Evolutionary conservation across 2,329 filamentous ascomycete species (phyloP), one percentile per base, ranked within the genome.

Genomic region (Neophaeococcomyces aloes): DNA sequence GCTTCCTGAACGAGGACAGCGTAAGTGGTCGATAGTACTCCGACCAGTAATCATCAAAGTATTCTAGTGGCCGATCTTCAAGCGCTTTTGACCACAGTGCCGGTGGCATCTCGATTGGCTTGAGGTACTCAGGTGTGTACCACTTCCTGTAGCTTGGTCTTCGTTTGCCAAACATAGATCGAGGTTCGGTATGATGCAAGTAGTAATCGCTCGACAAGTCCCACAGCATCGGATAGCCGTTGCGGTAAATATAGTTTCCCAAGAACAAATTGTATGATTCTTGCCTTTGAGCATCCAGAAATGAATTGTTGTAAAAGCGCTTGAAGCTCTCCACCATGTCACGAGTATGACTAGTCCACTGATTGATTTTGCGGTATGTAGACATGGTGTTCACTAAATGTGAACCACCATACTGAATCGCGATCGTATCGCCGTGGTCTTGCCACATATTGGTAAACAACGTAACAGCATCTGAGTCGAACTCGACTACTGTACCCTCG

Each of bases 271-370:
- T 98, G 63, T 96, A 96, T 1, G 91, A 91, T 64, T 98, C 91
- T 64, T 98, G 91, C 25, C 91, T 79, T 60, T 98, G 91, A n/a
- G 83, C 88, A 61, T 98, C 91, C 7, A 98, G 75, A 61, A 98
- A 98, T 0, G 89, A 94, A 59, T 98, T 98, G 66, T 96, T 94
- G 64, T 98, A 98, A 62, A 96, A 98, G 21, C 91, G 78, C 63
- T 96, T 98, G 70, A 98, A 95, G 61, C 86, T 94, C 65, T 98
- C 91, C 17, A 98, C 88, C 89, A 98, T 96, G 62, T 98, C 91
- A 53, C 91, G 77, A 2, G 89, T 95, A 61, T 94, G 87, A 56
- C 86, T 94, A 18, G 87, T 94, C 91, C 91, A 98, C 61, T 96
- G 89, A 54, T 96, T 96, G 61, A 95, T 94, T 65, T 96, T 96